Evolutionary conservation across 148 eudicot species (phyloP), one percentile per base, ranked within the genome.

Genomic region (Rhododendron ferrugineum): DNA sequence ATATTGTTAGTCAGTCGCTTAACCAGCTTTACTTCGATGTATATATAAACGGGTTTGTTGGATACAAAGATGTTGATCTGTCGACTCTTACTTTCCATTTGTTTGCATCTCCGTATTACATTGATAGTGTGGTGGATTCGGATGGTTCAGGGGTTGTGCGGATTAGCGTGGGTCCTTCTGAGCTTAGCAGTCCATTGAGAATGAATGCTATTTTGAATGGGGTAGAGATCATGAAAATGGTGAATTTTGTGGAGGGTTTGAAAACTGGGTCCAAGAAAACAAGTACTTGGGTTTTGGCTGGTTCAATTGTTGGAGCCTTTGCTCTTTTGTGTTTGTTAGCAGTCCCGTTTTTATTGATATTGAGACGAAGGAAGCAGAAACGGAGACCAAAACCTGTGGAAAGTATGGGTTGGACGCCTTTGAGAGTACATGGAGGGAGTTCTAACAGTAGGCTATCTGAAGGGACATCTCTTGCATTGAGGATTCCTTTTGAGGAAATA

Each of bases 151-250:
- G 91, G 15, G 85, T 85, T 78, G 81, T 97, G 49, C 86, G 87
- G 44, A 85, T 97, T 28, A 95, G 98, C 76, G 90, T 97, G 72
- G 98, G 98, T 15, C 99, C 99, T 4, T 97, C 99, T 70, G 89
- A 92, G 14, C 84, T 94, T 86, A 94, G 96, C 87, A 93, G 80
- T 86, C 78, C 90, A 32, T 76, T 80, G 84, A 89, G 82, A 87
- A 94, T 88, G 80, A 93, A 96, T 82, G 99, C 98, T 70, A 93
- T 96, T 72, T 88, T 96, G 86, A 96, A 96, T 84, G 99, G 99
- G 32, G 98, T 95, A 1, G 99, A 96, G 92, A 93, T 96, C 72
- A 93, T 96, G 99, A 95, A 92, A 88, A 90, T 96, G 87, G 86
- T 90, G 83, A 88, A 90, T 84, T 88, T 90, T 62, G 89, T 86